Conservation (phyloP, 495 filamentous ascomycete genomes). For the Podospora australis region DNA sequence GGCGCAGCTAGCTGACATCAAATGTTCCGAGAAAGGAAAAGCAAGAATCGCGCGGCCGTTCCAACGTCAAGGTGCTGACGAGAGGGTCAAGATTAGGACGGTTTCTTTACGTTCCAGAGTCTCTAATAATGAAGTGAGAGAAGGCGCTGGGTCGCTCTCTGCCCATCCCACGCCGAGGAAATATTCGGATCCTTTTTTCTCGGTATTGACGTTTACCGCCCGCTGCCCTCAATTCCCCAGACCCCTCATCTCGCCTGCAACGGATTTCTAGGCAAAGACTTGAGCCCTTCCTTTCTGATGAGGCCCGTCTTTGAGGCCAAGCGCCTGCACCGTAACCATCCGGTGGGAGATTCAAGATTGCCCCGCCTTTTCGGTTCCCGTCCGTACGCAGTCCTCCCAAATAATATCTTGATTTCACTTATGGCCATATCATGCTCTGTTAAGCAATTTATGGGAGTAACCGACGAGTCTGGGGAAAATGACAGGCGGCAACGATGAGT, state of each 20-base stretch:
- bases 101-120: neutral
- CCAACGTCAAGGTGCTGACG: neutral
- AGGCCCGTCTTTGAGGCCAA: constrained; percentile 25
- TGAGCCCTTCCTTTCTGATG: neutral
- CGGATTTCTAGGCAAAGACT: constrained; percentile 1
- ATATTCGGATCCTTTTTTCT: neutral
- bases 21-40: too few relatives aligned
- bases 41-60: neutral
- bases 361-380: constrained; percentile 10
- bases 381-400: neutral
- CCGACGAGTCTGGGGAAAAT: constrained; percentile 5
- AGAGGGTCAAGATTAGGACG: neutral
- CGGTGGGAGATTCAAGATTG: constrained; percentile 3
- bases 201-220: constrained; percentile 13
- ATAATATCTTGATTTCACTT: neutral
- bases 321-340: constrained; percentile 15
- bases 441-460: constrained; percentile 5
- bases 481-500: constrained; percentile 16
- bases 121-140: too few relatives aligned
- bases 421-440: constrained; percentile 1
- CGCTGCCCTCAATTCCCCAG: neutral
- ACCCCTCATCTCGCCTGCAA: constrained; percentile 19
- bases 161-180: neutral
- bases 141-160: too few relatives aligned
- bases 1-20: neutral